These are phyloP conservation scores for Daldinia bambusicola DNA, from an alignment of 495 filamentous ascomycete genomes.

Conservation along the genomic window DNA sequence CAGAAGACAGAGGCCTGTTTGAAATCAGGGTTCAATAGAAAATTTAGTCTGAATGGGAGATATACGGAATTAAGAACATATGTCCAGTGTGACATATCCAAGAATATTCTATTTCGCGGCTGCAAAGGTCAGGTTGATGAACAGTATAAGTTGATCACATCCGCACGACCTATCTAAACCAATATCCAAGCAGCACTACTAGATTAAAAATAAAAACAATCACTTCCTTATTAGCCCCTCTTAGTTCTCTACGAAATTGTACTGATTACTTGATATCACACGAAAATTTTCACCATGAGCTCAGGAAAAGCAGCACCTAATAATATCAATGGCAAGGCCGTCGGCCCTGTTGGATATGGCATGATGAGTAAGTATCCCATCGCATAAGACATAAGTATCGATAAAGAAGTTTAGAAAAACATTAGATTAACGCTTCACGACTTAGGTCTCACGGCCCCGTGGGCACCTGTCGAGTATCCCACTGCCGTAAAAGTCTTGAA, in stretches of 20 bases:
- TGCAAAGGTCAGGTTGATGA: no score
- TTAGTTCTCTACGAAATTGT: no score
- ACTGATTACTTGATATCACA: neutral
- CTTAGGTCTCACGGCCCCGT: slow-evolving; percentile 69
- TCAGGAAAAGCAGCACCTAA: slow-evolving; percentile 6
- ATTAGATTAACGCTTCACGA: neutral
- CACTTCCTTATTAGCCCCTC: neutral
- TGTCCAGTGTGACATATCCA: neutral
- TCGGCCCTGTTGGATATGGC: slow-evolving; percentile 53
- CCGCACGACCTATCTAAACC: no score
- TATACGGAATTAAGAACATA: slow-evolving; percentile 3
- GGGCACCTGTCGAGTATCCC: slow-evolving; percentile 59
- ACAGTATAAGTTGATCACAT: neutral
- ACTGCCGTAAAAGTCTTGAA: slow-evolving; percentile 67
- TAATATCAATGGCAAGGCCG: slow-evolving; percentile 45
- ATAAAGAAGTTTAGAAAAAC: neutral
- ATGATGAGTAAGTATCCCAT: slow-evolving; percentile 47
- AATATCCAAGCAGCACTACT: no score
- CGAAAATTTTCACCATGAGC: neutral
- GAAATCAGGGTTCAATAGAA: neutral
- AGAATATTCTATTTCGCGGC: neutral
- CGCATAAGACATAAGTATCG: neutral
- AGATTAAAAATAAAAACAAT: no score
- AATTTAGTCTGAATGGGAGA: neutral
- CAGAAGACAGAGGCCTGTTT: neutral